Conservation (phyloP, 768 basidiomycete species). For the Suillus lakei region DNA sequence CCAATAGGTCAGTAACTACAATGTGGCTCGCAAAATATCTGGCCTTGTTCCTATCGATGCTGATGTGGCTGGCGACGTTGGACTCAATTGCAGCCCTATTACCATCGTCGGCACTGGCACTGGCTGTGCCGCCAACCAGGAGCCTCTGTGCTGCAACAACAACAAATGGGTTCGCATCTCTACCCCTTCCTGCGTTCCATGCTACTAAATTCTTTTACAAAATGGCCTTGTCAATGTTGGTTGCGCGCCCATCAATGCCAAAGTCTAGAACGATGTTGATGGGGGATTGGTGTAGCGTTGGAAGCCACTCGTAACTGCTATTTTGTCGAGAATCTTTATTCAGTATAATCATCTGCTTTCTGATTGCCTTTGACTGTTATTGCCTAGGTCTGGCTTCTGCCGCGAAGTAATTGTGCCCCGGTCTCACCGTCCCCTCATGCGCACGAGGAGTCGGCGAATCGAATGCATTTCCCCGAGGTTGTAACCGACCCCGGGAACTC, state of each 20-base stretch:
- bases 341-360: neutral
- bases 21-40: constrained; percentile 16
- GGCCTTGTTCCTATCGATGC: constrained; percentile 14
- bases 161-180: constrained; percentile 18
- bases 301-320: neutral
- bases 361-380: neutral
- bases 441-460: neutral
- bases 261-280: constrained; percentile 1
- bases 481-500: neutral
- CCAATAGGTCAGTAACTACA: neutral
- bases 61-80: constrained; percentile 24
- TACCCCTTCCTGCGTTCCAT: neutral
- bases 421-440: neutral
- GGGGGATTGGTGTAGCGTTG: neutral
- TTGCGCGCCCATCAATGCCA: constrained; percentile 7
- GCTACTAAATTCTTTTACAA: neutral
- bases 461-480: neutral
- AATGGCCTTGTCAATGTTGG: constrained; percentile 9
- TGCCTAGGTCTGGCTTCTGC: neutral
- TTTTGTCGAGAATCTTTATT: neutral
- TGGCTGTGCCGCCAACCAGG: constrained; percentile 22
- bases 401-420: neutral
- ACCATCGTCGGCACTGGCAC: constrained; percentile 24
- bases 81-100: constrained; percentile 29
- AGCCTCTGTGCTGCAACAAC: constrained; percentile 31